Evolutionary conservation across 495 filamentous ascomycete species (phyloP).

Genomic region (Xylaria flabelliformis): DNA sequence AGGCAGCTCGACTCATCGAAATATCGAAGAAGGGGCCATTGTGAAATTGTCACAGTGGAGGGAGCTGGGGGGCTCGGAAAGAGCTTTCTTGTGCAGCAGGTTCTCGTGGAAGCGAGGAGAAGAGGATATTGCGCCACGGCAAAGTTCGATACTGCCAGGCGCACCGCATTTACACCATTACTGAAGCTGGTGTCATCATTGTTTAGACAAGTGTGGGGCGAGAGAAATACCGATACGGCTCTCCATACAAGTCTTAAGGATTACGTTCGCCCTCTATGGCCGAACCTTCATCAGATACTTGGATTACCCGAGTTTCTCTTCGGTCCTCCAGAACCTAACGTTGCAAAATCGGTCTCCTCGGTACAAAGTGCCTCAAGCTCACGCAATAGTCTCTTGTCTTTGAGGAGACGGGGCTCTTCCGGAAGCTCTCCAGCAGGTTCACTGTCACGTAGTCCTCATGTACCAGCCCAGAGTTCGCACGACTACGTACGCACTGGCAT

Average conservation of each 20-base stretch:
- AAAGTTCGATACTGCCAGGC: slow-evolving; percentile 83
- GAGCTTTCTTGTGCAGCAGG: slow-evolving; percentile 78
- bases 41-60: slow-evolving; percentile 79
- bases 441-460: slow-evolving; percentile 37
- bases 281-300: slow-evolving; percentile 74
- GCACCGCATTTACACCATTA: slow-evolving; percentile 82
- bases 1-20: slow-evolving; percentile 59
- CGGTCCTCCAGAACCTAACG: slow-evolving; percentile 42
- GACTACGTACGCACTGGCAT: slow-evolving; percentile 75
- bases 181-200: slow-evolving; percentile 79
- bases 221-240: slow-evolving; percentile 80
- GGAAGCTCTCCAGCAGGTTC: slow-evolving; percentile 41
- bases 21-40: slow-evolving; percentile 68
- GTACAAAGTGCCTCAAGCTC: slow-evolving; percentile 29
- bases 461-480: slow-evolving; percentile 60
- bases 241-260: slow-evolving; percentile 79
- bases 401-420: slow-evolving; percentile 51
- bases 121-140: slow-evolving; percentile 82
- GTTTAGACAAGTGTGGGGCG: slow-evolving; percentile 90
- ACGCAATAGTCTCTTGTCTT: slow-evolving; percentile 30
- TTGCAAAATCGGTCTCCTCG: slow-evolving; percentile 33
- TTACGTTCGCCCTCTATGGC: slow-evolving; percentile 79
- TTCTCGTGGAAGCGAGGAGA: slow-evolving; percentile 74
- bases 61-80: slow-evolving; percentile 84
- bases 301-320: slow-evolving; percentile 80